A percentile compares a stretch with the other conserved stretches of the same genome.
phyloP scores from a whole-genome alignment of 768 basidiomycete genomes.

The Boletellus sp. region DNA sequence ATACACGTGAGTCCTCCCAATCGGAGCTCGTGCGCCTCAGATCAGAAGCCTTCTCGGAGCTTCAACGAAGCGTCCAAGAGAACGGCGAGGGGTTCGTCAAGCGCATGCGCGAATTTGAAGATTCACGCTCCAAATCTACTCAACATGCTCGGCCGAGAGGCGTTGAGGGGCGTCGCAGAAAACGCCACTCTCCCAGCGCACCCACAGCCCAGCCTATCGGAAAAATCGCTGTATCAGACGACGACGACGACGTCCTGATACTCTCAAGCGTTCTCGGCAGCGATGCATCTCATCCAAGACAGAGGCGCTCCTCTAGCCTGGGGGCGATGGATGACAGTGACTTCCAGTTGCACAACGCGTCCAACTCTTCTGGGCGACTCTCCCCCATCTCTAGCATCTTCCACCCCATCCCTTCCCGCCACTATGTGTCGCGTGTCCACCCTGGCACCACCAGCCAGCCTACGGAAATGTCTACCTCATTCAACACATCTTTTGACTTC shows the following conservation, averaged over 20 bases:
- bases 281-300: conserved; percentile 22
- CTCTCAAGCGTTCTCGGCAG: conserved; percentile 31
- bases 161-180: conserved; percentile 40
- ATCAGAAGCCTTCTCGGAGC: conserved; percentile 62
- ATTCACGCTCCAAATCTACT: conserved; percentile 42
- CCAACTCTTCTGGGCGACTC: conserved; percentile 16
- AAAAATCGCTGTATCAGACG: conserved; percentile 29
- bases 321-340: conserved; percentile 41
- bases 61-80: conserved; percentile 58
- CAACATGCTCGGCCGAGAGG: conserved; percentile 38
- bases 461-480: conserved; percentile 17
- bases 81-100: conserved; percentile 65
- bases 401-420: conserved; percentile 10
- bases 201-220: conserved; percentile 10
- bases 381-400: conserved; percentile 25
- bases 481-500: conserved; percentile 28
- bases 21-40: conserved; percentile 45
- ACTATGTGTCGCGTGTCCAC: conserved; percentile 11
- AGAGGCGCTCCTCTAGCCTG: conserved; percentile 44
- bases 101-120: conserved; percentile 73
- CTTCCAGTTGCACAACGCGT: conserved; percentile 13
- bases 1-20: conserved; percentile 20
- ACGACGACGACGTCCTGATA: conserved; percentile 58
- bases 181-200: conserved; percentile 32
- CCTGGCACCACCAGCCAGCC: conserved; percentile 11